Percentiles rank a stretch among this genome's conserved stretches.
These are phyloP conservation scores for Penicillium bovifimosum DNA, from an alignment of 495 filamentous ascomycete genomes.

Conservation along the genomic window DNA sequence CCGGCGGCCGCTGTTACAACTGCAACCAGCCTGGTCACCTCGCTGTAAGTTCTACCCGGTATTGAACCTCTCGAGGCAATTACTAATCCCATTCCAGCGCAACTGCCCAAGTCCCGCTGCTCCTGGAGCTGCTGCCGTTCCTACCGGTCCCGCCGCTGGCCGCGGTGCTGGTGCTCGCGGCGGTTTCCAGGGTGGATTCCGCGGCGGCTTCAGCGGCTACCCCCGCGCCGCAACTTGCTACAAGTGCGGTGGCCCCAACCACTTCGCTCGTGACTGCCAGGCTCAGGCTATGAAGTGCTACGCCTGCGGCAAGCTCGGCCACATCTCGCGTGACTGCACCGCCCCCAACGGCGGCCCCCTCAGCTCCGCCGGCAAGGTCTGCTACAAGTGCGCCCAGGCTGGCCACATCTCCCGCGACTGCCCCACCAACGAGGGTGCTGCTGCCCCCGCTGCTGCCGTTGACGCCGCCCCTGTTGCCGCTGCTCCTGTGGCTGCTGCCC, in stretches of 20 bases:
- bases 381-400: constrained; percentile 93
- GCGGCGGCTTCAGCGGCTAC: constrained; percentile 61
- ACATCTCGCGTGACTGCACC: constrained; percentile 97
- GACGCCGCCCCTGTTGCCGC: constrained; percentile 26
- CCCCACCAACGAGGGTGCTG: constrained; percentile 55
- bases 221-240: constrained; percentile 92
- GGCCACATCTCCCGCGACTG: constrained; percentile 97
- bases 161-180: constrained; percentile 48
- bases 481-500: constrained; percentile 27
- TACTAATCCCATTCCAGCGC: constrained; percentile 48
- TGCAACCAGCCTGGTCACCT: constrained; percentile 91
- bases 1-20: constrained; percentile 88
- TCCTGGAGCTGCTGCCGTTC: constrained; percentile 43
- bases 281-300: constrained; percentile 99
- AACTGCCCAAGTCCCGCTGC: constrained; percentile 71
- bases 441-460: constrained; percentile 12
- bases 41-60: constrained; percentile 47
- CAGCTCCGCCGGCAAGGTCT: constrained; percentile 94
- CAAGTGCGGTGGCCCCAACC: constrained; percentile 98
- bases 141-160: constrained; percentile 58
- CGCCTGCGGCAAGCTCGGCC: constrained; percentile 96
- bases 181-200: constrained; percentile 57
- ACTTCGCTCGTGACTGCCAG: constrained; percentile 98
- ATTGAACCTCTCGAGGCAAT: not conserved
- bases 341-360: constrained; percentile 94